These are phyloP conservation scores for Saprolegnia parasitica DNA, from an alignment of 352 stramenopile genomes.

Conservation along the genomic window DNA sequence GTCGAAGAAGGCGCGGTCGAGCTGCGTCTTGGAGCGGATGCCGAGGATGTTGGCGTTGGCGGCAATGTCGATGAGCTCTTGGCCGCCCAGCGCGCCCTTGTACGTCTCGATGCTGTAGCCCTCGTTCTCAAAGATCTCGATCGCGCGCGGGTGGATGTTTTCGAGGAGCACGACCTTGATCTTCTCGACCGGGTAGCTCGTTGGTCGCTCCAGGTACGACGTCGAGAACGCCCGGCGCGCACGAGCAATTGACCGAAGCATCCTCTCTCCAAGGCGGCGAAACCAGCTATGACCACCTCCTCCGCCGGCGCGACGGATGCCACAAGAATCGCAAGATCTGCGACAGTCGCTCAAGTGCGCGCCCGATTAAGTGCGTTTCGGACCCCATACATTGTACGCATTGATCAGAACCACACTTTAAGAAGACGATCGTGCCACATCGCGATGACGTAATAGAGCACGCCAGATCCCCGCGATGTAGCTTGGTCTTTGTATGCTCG, in stretches of 20 bases:
- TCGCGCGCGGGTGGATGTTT: slow-evolving; percentile 76
- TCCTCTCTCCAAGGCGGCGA: neutral
- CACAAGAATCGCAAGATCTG: slow-evolving; percentile 15
- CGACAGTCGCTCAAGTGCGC: neutral
- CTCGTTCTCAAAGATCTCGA: slow-evolving; percentile 71
- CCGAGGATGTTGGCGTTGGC: slow-evolving; percentile 74
- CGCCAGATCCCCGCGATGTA: neutral
- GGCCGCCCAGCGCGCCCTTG: slow-evolving; percentile 65
- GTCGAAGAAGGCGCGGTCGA: slow-evolving; percentile 71
- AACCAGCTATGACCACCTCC: neutral
- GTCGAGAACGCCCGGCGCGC: neutral
- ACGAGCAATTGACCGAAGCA: neutral
- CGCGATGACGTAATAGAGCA: neutral
- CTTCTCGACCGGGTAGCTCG: slow-evolving; percentile 73
- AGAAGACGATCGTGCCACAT: neutral
- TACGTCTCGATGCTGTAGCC: slow-evolving; percentile 73
- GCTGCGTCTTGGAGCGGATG: slow-evolving; percentile 79
- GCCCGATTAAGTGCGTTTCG: neutral
- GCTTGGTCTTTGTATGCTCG: neutral
- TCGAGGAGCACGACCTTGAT: slow-evolving; percentile 80
- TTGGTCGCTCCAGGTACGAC: slow-evolving; percentile 55
- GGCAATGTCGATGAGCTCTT: slow-evolving; percentile 63
- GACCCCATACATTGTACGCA: neutral
- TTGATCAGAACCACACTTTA: neutral
- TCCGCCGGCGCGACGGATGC: neutral